These are phyloP conservation scores for Curvularia verruculosa DNA, from an alignment of 2,329 filamentous ascomycete genomes.

Conservation along the genomic window DNA sequence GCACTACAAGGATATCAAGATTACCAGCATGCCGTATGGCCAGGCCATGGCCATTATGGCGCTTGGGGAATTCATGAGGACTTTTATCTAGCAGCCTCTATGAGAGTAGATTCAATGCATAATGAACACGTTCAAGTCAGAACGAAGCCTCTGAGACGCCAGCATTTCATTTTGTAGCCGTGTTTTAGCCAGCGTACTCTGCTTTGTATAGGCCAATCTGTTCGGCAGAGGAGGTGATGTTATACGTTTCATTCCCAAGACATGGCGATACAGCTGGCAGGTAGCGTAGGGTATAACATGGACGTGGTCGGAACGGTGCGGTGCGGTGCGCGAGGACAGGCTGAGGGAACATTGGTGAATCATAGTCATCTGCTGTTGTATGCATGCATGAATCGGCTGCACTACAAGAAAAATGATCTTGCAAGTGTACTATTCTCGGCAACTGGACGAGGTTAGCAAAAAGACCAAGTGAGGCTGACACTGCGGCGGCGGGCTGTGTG, in stretches of 20 bases:
- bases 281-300: not conserved
- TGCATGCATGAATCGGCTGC: not conserved
- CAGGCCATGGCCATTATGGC: constrained; percentile 87
- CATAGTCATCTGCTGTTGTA: not conserved
- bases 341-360: not conserved
- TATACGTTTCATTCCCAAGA: no score
- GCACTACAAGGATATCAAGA: constrained; percentile 77
- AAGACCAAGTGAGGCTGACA: not conserved
- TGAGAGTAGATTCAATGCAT: not conserved
- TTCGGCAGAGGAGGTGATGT: not conserved
- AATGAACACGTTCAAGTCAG: not conserved
- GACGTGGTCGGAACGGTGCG: not conserved
- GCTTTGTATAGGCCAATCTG: not conserved
- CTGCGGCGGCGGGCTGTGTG: not conserved
- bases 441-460: not conserved
- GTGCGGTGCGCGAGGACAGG: not conserved
- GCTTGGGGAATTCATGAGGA: constrained; percentile 72
- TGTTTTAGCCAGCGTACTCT: not conserved
- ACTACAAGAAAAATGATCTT: not conserved
- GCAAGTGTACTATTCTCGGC: not conserved
- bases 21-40: constrained; percentile 83
- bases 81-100: constrained; percentile 53
- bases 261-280: no score
- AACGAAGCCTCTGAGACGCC: not conserved
- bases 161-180: not conserved